phyloP scores from a whole-genome alignment of 176 grass and related monocot genomes.

The Juncus effusus region DNA sequence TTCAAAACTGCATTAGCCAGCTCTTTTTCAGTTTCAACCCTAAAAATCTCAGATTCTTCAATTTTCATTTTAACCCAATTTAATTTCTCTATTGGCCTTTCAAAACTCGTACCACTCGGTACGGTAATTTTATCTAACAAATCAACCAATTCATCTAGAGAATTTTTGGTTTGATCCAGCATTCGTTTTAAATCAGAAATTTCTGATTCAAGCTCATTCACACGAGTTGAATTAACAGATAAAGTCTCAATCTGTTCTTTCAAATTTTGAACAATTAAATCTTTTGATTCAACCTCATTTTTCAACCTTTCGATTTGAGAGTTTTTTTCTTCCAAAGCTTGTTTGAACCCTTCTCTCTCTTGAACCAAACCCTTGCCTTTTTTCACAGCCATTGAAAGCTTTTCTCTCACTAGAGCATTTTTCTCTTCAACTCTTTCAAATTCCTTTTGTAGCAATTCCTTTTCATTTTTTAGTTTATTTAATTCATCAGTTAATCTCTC shows the following conservation, averaged over 20 bases:
- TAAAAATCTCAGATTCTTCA: constrained; percentile 57
- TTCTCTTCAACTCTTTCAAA: constrained; percentile 73
- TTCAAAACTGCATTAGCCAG: constrained; percentile 46
- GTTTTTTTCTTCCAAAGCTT: constrained; percentile 45
- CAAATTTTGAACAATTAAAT: constrained; percentile 44
- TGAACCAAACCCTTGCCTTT: constrained; percentile 96
- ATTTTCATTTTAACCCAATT: constrained; percentile 46
- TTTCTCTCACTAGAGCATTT: constrained; percentile 88
- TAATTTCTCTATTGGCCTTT: constrained; percentile 55
- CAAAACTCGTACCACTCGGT: constrained; percentile 48
- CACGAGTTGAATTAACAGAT: constrained; percentile 40
- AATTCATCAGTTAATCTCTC: constrained; percentile 40
- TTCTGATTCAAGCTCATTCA: constrained; percentile 51
- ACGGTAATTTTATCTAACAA: constrained; percentile 50
- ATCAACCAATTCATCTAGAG: constrained; percentile 42
- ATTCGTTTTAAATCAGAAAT: constrained; percentile 47
- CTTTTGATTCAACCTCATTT: constrained; percentile 48
- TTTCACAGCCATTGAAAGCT: constrained; percentile 93
- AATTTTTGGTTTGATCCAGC: constrained; percentile 50
- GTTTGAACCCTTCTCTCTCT: constrained; percentile 86
- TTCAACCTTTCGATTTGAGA: constrained; percentile 52
- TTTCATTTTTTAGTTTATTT: constrained; percentile 60
- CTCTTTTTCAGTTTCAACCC: constrained; percentile 49
- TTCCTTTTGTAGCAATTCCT: constrained; percentile 65
- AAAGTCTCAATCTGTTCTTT: constrained; percentile 50